Conservation (phyloP, 2,329 filamentous ascomycete genomes). For the Anisogramma anomala region DNA sequence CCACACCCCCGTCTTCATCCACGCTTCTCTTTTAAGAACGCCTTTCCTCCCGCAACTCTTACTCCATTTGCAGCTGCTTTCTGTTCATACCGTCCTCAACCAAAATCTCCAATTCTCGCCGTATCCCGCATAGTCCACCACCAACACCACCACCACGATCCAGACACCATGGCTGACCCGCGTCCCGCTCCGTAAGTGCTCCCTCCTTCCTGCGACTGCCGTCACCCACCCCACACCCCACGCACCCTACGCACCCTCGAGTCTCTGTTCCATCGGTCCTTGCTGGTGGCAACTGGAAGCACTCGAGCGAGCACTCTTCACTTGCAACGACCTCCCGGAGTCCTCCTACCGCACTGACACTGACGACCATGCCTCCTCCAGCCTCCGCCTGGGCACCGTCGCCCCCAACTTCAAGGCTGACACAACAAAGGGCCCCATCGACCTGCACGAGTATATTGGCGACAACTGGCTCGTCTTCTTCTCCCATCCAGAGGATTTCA, state of each 20-base stretch:
- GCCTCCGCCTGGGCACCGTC: constrained; percentile 52
- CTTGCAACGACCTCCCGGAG: no score
- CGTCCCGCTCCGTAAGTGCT: constrained; percentile 25
- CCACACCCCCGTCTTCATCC: not conserved
- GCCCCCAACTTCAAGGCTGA: constrained; percentile 79
- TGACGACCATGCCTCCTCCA: constrained; percentile 18
- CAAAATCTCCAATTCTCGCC: not conserved
- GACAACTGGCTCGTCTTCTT: constrained; percentile 74
- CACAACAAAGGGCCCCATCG: constrained; percentile 64
- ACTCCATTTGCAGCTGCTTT: no score
- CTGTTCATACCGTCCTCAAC: not conserved
- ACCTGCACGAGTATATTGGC: constrained; percentile 73
- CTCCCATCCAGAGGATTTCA: constrained; percentile 83
- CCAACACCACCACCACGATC: constrained; percentile 20
- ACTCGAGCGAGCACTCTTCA: no score
- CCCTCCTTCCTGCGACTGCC: not conserved
- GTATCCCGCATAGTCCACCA: not conserved
- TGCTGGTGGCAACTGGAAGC: no score
- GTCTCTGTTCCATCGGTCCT: no score
- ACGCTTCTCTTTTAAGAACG: not conserved
- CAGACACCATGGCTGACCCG: constrained; percentile 24
- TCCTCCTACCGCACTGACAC: not conserved
- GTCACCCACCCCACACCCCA: not conserved
- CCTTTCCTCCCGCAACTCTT: no score
- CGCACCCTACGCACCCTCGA: not conserved